phyloP scores from a whole-genome alignment of 345 rosid species.

The Ceriops tagal region DNA sequence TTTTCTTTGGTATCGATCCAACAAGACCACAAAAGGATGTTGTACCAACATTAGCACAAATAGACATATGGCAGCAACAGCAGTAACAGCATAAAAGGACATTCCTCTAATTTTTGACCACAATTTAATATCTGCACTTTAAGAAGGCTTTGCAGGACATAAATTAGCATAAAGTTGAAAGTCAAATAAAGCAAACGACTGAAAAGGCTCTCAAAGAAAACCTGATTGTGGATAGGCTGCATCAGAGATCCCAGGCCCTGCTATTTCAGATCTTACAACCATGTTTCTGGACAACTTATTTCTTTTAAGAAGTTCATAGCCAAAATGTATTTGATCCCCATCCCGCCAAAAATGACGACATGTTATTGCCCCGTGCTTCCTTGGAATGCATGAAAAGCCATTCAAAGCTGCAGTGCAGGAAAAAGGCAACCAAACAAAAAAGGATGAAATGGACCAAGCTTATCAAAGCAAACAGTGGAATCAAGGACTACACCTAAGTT shows the following conservation, averaged over 20 bases:
- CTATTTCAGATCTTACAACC: constrained; percentile 57
- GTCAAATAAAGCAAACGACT: constrained; percentile 1
- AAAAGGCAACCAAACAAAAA: not conserved
- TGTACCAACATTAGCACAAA: constrained; percentile 58
- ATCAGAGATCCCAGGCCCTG: constrained; percentile 51
- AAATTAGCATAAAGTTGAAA: not conserved
- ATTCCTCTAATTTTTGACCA: constrained; percentile 70
- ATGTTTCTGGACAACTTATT: constrained; percentile 29
- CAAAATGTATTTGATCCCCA: constrained; percentile 20
- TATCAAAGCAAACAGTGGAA: not conserved
- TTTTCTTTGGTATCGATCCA: constrained; percentile 68
- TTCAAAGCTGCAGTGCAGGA: constrained; percentile 36
- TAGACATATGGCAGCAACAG: constrained; percentile 53
- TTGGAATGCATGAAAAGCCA: constrained; percentile 23
- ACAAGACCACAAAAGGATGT: constrained; percentile 74
- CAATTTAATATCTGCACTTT: constrained; percentile 55
- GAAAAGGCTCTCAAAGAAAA: constrained; percentile 22
- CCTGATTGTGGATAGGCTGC: constrained; percentile 54
- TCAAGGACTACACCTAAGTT: not conserved
- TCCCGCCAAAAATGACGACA: constrained; percentile 25
- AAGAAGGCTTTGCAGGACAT: not conserved
- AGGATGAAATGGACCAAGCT: constrained; percentile 7
- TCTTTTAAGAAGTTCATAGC: constrained; percentile 24
- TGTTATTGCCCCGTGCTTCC: constrained; percentile 25
- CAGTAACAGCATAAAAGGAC: constrained; percentile 64